Conservation (phyloP, 371 early-diverging fungal genomes). For the Mortierella sp. region DNA sequence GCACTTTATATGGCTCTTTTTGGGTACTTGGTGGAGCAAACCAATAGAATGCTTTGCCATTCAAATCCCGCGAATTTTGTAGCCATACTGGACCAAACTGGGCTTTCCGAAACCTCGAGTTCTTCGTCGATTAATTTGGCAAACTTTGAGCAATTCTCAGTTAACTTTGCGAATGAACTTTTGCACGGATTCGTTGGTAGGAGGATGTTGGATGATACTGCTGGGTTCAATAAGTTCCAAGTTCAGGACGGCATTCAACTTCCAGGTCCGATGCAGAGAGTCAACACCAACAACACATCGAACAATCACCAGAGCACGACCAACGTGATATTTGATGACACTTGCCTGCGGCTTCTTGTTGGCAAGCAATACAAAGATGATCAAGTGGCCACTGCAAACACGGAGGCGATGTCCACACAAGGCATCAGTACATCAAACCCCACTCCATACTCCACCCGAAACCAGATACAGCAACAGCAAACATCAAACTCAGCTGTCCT, state of each 20-base stretch:
- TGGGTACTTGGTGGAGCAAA: constrained; percentile 90
- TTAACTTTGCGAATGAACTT: constrained; percentile 89
- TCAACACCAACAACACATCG: constrained; percentile 26
- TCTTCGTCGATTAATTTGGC: constrained; percentile 48
- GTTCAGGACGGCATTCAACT: constrained; percentile 70
- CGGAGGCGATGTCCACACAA: background rate
- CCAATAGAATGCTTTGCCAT: constrained; percentile 82
- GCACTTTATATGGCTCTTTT: constrained; percentile 87
- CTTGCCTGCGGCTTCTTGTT: constrained; percentile 66
- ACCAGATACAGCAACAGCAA: constrained; percentile 22
- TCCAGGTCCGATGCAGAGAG: constrained; percentile 54
- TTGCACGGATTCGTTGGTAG: constrained; percentile 76
- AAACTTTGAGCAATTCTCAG: constrained; percentile 81
- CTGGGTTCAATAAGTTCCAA: constrained; percentile 61
- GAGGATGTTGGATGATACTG: constrained; percentile 77
- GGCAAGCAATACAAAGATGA: constrained; percentile 53
- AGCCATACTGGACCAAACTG: constrained; percentile 79
- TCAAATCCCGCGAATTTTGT: constrained; percentile 79
- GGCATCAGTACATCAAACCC: background rate
- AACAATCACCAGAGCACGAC: background rate
- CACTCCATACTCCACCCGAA: constrained; percentile 14
- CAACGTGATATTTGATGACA: constrained; percentile 54
- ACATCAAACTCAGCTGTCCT: constrained; percentile 19
- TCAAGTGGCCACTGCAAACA: constrained; percentile 8
- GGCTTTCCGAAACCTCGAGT: constrained; percentile 57